Base-by-base conservation (phyloP, 257 asterid genomes). In the Salvia splendens region DNA sequence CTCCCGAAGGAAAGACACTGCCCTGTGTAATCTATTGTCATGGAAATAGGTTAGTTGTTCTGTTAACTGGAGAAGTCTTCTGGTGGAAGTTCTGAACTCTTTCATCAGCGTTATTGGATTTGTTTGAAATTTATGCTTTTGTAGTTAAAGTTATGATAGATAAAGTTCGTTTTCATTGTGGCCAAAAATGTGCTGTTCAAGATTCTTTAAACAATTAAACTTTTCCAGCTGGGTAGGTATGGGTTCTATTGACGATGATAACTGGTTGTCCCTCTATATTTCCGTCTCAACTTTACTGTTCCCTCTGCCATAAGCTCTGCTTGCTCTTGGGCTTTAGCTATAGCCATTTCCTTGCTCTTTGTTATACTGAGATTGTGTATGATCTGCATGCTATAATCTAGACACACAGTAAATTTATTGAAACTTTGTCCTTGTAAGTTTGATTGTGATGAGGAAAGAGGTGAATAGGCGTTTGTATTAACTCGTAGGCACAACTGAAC, bases 21-120 rank as follows among this genome's bases (percentile, higher is more conserved):
- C 98, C 98, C 46, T 92, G 98, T 78, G 96, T 92, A 16, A 86
- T 92, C 68, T 92, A 92, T 65, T 92, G 98, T 80, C 96, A 92
- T 73, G 98, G 98, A 78, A 92, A 92, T 77, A 92, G 98, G 98
- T 92, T 61, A 68, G 87, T 75, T 73, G 33, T 67, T 59, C 57
- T 47, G 54, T 40, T 58, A 24, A 17, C 36, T 65, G 47, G 43
- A 47, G 36, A 53, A 63, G 15, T 12, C 56, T 54, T 57, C 65
- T 67, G 69, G 53, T 79, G 30, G 20, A 51, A 58, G 60, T 58
- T 45, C 12, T 38, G 48, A 15, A 16, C 38, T 12, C 5, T 63
- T 64, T 49, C 67, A 28, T 67, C 43, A 51, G 33, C 30, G 57
- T 12, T 63, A 57, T 17, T 63, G 41, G 46, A 59, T 46, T 62